phyloP scores from a whole-genome alignment of 1,284 basidiomycete genomes.

The Tausonia pullulans region DNA sequence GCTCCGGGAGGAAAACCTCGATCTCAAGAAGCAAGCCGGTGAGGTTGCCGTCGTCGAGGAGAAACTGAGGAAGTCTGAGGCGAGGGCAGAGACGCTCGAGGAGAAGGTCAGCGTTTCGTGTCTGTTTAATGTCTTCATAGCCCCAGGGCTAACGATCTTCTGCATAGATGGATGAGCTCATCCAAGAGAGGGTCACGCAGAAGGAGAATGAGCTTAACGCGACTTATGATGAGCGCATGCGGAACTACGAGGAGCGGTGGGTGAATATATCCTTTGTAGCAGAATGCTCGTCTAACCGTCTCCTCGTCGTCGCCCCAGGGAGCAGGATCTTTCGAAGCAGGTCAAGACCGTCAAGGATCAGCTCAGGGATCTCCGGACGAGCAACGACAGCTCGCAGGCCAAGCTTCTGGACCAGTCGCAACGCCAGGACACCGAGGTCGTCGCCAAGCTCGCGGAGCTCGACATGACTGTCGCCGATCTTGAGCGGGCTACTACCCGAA shows the following conservation, averaged over 20 bases:
- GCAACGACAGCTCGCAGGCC: constrained; percentile 83
- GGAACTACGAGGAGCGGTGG: constrained; percentile 87
- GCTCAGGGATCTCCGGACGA: constrained; percentile 73
- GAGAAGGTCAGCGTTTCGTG: constrained; percentile 48
- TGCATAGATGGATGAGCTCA: constrained; percentile 73
- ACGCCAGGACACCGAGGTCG: constrained; percentile 61
- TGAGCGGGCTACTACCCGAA: constrained; percentile 80
- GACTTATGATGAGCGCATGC: constrained; percentile 86
- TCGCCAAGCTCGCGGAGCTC: constrained; percentile 74
- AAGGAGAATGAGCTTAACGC: constrained; percentile 94
- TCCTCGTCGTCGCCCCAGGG: constrained; percentile 42
- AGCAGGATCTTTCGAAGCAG: constrained; percentile 81
- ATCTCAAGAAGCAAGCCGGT: constrained; percentile 56
- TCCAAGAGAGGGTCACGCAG: constrained; percentile 69
- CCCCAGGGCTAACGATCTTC: neutral
- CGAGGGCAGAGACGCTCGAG: constrained; percentile 64
- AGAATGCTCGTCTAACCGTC: constrained; percentile 2
- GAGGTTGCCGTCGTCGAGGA: constrained; percentile 57
- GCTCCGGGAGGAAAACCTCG: constrained; percentile 64
- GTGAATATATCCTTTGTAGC: constrained; percentile 14
- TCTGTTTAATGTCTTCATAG: neutral
- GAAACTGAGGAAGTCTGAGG: constrained; percentile 63
- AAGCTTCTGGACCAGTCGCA: constrained; percentile 79
- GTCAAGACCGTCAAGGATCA: constrained; percentile 74
- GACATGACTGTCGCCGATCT: constrained; percentile 89